These are phyloP conservation scores for Diplodia sapinea DNA, from an alignment of 2,329 filamentous ascomycete species.

Conservation along the genomic window DNA sequence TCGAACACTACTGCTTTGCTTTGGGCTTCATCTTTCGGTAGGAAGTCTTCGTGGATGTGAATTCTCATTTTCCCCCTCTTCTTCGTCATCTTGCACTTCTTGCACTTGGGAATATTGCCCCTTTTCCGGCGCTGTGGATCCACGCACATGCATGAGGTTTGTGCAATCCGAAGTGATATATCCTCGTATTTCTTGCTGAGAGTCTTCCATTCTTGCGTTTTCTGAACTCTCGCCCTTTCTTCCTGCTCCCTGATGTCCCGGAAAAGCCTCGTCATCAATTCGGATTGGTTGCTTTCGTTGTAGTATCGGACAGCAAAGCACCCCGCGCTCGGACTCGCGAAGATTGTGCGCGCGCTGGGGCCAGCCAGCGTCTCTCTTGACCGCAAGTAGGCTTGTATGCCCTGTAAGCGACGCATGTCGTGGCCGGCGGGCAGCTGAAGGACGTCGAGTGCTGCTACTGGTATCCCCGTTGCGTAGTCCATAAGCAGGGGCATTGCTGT, in stretches of 20 bases:
- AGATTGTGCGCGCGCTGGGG: constrained; percentile 50
- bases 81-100: constrained; percentile 51
- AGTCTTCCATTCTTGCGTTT: constrained; percentile 49
- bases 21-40: constrained; percentile 49
- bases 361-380: constrained; percentile 41
- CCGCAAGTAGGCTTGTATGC: constrained; percentile 58
- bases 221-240: constrained; percentile 39
- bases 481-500: constrained; percentile 54
- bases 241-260: constrained; percentile 46
- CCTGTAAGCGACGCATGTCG: constrained; percentile 59
- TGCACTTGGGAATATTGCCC: constrained; percentile 42
- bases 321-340: constrained; percentile 51
- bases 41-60: constrained; percentile 55
- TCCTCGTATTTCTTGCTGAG: constrained; percentile 46
- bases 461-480: constrained; percentile 60
- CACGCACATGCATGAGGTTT: constrained; percentile 43
- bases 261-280: constrained; percentile 42
- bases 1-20: constrained; percentile 61
- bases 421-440: constrained; percentile 56
- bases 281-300: constrained; percentile 36
- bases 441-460: constrained; percentile 57
- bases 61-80: constrained; percentile 52
- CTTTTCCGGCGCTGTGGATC: neutral
- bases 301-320: constrained; percentile 59
- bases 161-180: constrained; percentile 45